A percentile compares a stretch with the other conserved stretches of the same genome.
Evolutionary conservation across 805 yeast genomes (phyloP).

Genomic region (Barnettozyma pratensis): DNA sequence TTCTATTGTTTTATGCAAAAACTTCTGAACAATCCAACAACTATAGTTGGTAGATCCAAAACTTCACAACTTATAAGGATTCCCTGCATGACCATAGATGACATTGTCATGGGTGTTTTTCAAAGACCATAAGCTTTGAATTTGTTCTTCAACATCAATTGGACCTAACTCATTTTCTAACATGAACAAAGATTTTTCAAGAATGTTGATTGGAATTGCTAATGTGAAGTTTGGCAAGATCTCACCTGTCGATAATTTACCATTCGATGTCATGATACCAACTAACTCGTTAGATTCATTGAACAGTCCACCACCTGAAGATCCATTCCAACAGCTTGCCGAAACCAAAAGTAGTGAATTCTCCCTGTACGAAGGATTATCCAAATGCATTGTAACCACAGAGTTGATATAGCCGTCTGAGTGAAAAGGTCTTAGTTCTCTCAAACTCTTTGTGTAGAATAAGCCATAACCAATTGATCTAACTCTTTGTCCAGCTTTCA

Average conservation of each 20-base stretch:
- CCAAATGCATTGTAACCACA: slow-evolving; percentile 11
- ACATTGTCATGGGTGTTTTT: slow-evolving; percentile 17
- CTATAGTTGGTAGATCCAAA: no score
- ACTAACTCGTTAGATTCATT: slow-evolving; percentile 19
- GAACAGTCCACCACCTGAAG: slow-evolving; percentile 27
- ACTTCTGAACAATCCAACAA: no score
- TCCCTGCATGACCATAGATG: slow-evolving; percentile 1
- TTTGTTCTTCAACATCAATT: slow-evolving; percentile 10
- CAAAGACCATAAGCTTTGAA: slow-evolving; percentile 22
- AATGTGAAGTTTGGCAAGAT: slow-evolving; percentile 25
- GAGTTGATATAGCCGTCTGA: slow-evolving; percentile 21
- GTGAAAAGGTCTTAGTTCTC: slow-evolving; percentile 15
- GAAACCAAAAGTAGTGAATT: slow-evolving; percentile 20
- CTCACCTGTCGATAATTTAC: slow-evolving; percentile 24
- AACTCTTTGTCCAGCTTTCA: slow-evolving; percentile 15
- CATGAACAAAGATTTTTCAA: slow-evolving; percentile 20
- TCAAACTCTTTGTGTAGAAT: slow-evolving; percentile 10
- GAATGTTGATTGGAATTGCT: slow-evolving; percentile 22
- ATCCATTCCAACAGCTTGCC: slow-evolving; percentile 28
- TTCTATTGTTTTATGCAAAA: no score
- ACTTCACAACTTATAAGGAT: no score
- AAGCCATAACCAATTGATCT: slow-evolving; percentile 25
- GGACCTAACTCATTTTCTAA: slow-evolving; percentile 7
- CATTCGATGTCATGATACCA: slow-evolving; percentile 28
- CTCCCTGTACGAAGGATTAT: slow-evolving; percentile 3